Percentiles rank a stretch among this genome's conserved stretches.
phyloP scores from a whole-genome alignment of 1,139 yeast genomes.

The Hemisphaericaspora subhashii region DNA sequence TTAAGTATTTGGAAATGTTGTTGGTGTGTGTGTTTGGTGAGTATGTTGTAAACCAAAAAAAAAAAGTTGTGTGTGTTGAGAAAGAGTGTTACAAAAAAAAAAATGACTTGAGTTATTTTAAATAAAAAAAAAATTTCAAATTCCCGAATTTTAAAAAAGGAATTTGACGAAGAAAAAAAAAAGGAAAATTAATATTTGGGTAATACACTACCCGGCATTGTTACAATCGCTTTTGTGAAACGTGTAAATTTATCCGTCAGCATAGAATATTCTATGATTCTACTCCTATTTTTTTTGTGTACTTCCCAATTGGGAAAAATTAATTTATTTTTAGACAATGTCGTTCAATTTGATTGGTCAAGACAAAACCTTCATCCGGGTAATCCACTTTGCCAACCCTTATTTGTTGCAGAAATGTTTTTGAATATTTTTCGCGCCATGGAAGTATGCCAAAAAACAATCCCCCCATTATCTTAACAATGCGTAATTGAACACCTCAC shows the following conservation, averaged over 20 bases:
- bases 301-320: conserved; percentile 4
- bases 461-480: too few species aligned
- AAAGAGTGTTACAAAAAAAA: conserved; percentile 3
- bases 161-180: conserved; percentile 4
- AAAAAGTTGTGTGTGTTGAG: background rate
- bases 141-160: conserved; percentile 1
- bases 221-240: background rate
- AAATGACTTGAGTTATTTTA: conserved; percentile 2
- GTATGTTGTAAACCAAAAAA: background rate
- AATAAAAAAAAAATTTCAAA: conserved; percentile 2
- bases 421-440: too few species aligned
- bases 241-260: background rate
- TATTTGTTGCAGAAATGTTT: too few species aligned
- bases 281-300: conserved; percentile 4
- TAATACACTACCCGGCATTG: background rate
- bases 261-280: background rate
- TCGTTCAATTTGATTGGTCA: background rate
- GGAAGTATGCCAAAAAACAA: too few species aligned
- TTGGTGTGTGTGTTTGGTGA: conserved; percentile 1
- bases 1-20: background rate
- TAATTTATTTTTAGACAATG: background rate
- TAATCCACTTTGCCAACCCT: too few species aligned
- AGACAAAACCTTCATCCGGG: too few species aligned
- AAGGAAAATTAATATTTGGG: background rate
- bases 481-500: too few species aligned